Base-by-base conservation (phyloP, 352 stramenopile genomes). In the Pythium sukuiense region DNA sequence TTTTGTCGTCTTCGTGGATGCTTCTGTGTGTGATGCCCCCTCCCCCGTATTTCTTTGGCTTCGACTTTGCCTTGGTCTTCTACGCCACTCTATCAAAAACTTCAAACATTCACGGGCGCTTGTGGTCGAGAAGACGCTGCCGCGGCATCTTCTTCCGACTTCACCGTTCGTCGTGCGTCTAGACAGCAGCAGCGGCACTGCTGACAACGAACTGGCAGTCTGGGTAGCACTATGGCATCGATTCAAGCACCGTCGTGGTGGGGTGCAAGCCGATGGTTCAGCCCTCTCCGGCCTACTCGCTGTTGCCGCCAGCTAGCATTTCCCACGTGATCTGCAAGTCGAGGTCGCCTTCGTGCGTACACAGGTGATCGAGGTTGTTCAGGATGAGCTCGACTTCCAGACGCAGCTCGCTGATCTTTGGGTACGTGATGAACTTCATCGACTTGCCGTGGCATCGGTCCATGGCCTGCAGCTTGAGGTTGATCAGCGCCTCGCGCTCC, bases 391-490 rank as follows among this genome's bases (percentile, higher is more conserved):
- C 83, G 30, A 93, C 80, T 64, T 93, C 85, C 45, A 93, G 67
- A 43, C 84, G 83, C 61, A 93, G 63, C 71, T 93, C 85, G 64
- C 71, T 75, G 60, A 91, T 90, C 80, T 93, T 92, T n/a, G 85
- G 85, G 77, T 91, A 90, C 52, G 85, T 86, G 65, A 93, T 90
- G 59, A 93, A 90, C 71, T 93, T 93, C 82, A 93, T 91, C 52
- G 85, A 93, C 67, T 93, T 93, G 75, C 81, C 85, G 60, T 92
- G 82, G 65, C 85, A 93, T 39, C 79, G 76, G 55, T 90, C 81
- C 67, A 90, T 87, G 16, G 81, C 83, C 63, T 91, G 81, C 82
- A 92, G 88, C 68, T 93, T 93, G 63, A 93, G 66, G 67, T 92
- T 93, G 61, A 93, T 93, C 46, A 93, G 73, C 54, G 85, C 85